Conservation (phyloP, 2,329 filamentous ascomycete genomes). For the Colletotrichum simmondsii region DNA sequence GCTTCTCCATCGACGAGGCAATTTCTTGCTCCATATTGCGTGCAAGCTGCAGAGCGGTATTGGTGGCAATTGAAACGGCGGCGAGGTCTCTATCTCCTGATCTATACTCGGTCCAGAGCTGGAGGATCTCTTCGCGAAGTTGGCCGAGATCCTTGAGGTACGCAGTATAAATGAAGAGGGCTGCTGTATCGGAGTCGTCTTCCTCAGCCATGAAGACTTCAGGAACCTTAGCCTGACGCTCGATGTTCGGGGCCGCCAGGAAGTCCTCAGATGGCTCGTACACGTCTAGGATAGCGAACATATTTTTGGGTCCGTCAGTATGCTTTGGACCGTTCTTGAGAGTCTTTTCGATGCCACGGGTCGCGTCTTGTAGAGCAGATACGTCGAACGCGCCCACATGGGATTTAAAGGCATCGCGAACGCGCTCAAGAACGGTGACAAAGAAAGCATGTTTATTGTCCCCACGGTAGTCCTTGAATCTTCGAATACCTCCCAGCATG, state of each 20-base stretch:
- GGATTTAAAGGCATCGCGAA: conserved; percentile 44
- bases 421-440: conserved; percentile 46
- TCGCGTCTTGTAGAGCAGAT: neutral
- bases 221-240: neutral
- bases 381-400: conserved; percentile 20
- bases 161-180: conserved; percentile 39
- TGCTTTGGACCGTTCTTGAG: conserved; percentile 27
- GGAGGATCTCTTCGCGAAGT: conserved; percentile 41
- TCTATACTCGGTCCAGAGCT: conserved; percentile 45
- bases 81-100: conserved; percentile 42
- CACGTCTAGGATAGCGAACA: conserved; percentile 47
- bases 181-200: conserved; percentile 36
- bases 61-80: conserved; percentile 48
- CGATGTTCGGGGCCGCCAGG: conserved; percentile 42
- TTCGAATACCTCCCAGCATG: conserved; percentile 35
- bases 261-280: conserved; percentile 52
- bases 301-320: conserved; percentile 36
- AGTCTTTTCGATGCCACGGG: neutral
- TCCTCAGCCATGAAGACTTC: conserved; percentile 44
- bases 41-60: conserved; percentile 48
- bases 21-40: conserved; percentile 45
- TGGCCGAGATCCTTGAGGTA: conserved; percentile 44
- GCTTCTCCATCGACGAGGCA: conserved; percentile 30
- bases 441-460: conserved; percentile 47
- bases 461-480: conserved; percentile 32